These are phyloP conservation scores for Aspergillus diversus DNA, from an alignment of 495 filamentous ascomycete species.

Conservation along the genomic window DNA sequence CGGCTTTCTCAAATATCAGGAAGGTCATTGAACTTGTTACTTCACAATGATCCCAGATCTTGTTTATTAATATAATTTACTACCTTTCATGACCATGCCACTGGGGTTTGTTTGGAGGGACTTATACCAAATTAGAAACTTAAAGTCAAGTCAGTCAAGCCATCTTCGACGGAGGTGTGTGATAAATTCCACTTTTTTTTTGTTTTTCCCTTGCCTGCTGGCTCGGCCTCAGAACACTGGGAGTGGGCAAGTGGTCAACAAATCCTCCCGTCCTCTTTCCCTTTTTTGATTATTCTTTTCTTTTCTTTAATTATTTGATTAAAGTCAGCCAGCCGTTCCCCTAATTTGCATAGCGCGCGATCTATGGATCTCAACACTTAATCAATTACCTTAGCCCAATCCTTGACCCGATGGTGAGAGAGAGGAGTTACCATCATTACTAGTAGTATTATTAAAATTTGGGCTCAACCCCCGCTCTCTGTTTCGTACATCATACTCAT, in stretches of 20 bases:
- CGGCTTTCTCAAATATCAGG: no score
- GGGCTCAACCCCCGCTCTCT: neutral
- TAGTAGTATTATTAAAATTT: constrained; percentile 14
- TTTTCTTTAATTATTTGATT: constrained; percentile 22
- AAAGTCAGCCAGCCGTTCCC: constrained; percentile 26
- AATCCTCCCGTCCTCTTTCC: constrained; percentile 13
- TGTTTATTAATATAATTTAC: no score
- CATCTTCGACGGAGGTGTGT: no score
- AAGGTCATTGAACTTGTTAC: no score
- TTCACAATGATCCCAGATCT: no score
- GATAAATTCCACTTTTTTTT: neutral
- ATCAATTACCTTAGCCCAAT: constrained; percentile 12
- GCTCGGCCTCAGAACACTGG: constrained; percentile 17
- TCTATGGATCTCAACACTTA: constrained; percentile 29
- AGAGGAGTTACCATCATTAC: constrained; percentile 14
- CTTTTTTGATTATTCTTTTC: neutral
- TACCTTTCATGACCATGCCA: no score
- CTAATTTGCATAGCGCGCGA: constrained; percentile 30
- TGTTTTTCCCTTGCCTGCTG: constrained; percentile 3
- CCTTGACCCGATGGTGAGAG: constrained; percentile 7
- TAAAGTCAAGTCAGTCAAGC: no score
- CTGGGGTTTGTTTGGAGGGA: no score
- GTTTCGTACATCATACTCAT: neutral
- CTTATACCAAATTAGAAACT: no score
- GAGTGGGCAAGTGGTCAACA: neutral